A percentile compares a stretch with the other conserved stretches of the same genome.
Evolutionary conservation across 768 basidiomycete species (phyloP).

Genomic region (Boletellus emodensis): DNA sequence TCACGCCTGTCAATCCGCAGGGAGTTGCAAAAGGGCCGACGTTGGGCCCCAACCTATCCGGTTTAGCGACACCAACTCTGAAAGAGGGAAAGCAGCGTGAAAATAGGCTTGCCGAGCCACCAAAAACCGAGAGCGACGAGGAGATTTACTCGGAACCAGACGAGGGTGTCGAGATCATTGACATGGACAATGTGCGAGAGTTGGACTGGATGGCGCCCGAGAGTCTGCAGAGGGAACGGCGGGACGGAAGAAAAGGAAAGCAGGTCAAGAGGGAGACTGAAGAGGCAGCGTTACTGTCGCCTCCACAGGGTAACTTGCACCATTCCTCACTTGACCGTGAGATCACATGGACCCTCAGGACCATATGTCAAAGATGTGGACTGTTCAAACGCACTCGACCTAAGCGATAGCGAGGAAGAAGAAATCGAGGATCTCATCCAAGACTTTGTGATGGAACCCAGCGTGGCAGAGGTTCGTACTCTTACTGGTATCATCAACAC

Average conservation of each 20-base stretch:
- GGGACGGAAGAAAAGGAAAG: slow-evolving; percentile 35
- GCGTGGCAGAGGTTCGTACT: slow-evolving; percentile 37
- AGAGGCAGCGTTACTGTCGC: slow-evolving; percentile 27
- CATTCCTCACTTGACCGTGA: not conserved
- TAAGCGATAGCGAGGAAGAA: slow-evolving; percentile 74
- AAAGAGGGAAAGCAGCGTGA: slow-evolving; percentile 40
- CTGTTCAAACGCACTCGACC: slow-evolving; percentile 57
- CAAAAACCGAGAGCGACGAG: slow-evolving; percentile 44
- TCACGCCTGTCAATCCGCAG: slow-evolving; percentile 46
- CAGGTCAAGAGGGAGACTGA: slow-evolving; percentile 44
- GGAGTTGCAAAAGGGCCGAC: slow-evolving; percentile 35
- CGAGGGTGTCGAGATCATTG: slow-evolving; percentile 82
- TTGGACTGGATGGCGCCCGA: slow-evolving; percentile 93
- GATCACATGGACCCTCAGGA: slow-evolving; percentile 5
- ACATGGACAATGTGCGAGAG: slow-evolving; percentile 70
- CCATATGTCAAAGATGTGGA: slow-evolving; percentile 37
- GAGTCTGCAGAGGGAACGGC: slow-evolving; percentile 51
- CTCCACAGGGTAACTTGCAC: slow-evolving; percentile 30
- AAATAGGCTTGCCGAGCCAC: slow-evolving; percentile 19
- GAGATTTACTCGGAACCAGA: slow-evolving; percentile 85
- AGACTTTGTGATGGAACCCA: slow-evolving; percentile 51
- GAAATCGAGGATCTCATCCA: slow-evolving; percentile 75
- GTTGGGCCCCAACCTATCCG: slow-evolving; percentile 48
- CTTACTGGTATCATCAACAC: not conserved
- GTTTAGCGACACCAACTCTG: slow-evolving; percentile 46